Base-by-base conservation (phyloP, 352 stramenopile genomes). In the Chrysophaeum taylorii region DNA sequence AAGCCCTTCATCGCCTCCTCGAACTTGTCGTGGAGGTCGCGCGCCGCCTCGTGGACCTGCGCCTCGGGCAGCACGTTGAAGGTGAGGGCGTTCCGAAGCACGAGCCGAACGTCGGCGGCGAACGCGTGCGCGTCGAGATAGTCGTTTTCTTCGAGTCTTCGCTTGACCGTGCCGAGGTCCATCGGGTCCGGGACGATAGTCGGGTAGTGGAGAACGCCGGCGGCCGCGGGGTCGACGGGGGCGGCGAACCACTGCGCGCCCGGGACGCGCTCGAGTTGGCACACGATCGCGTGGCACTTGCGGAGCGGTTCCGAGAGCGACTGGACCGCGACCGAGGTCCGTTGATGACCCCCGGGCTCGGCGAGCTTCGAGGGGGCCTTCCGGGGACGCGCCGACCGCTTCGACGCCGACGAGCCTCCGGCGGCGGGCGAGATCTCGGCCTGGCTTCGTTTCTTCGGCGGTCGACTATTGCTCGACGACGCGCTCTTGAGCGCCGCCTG, bases 1-100 rank as follows among this genome's bases (percentile, higher is more conserved):
- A 64, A 12, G 35, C 14, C 45, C 27, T 64, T 15, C 16, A 71
- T 39, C 16, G 36, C 16, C 14, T 31, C 25, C 33, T 63, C 18
- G n/a, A 71, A 61, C 21, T 38, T 64, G 12, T 33, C 29, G 25
- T 43, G 48, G 31, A 71, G n/a, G 31, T 61, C 45, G 16, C 38
- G 48, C 27, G 67, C 67, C 18, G 50, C 42, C 25, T 36, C 35
- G 31, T 71, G 67, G 14, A 61, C 36, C n/a, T 35, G 48, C 27
- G 53, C n/a, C n/a, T 67, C 67, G 23, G 67, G 67, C 23, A 61
- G 39, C 16, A 67, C 50, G 63, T 94, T 94, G 74, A 93, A 94
- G 9, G 75, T 75, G 79, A 90, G 92, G 9, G 88, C 87, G 71
- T 94, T 94, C n/a, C 87, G 73, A 79, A 94, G 94, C 64, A 93